A percentile compares a stretch with the other conserved stretches of the same genome.
Conservation (phyloP, 2,329 filamentous ascomycete species). For the Aspergillus chevalieri region DNA sequence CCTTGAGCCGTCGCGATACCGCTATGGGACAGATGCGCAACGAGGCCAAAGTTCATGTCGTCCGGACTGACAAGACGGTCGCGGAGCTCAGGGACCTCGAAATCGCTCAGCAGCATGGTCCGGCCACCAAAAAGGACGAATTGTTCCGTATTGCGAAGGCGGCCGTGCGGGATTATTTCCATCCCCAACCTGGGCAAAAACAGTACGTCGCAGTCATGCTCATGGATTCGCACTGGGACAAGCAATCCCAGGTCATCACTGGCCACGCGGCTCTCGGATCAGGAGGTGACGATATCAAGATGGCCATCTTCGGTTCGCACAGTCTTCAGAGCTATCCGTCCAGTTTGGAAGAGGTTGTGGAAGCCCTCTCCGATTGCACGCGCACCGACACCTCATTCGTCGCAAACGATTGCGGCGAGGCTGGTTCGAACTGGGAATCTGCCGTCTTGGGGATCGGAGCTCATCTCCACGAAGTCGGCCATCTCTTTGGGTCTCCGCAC, state of each 20-base stretch:
- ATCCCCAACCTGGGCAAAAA: slow-evolving; percentile 67
- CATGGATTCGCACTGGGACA: slow-evolving; percentile 86
- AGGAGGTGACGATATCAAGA: slow-evolving; percentile 62
- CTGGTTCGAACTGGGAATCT: slow-evolving; percentile 90
- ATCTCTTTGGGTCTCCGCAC: slow-evolving; percentile 82
- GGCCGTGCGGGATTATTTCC: slow-evolving; percentile 72
- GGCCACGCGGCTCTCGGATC: slow-evolving; percentile 83
- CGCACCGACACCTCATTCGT: slow-evolving; percentile 74
- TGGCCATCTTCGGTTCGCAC: slow-evolving; percentile 90
- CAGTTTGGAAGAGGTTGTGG: slow-evolving; percentile 80
- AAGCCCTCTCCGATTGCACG: slow-evolving; percentile 85
- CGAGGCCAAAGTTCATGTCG: slow-evolving; percentile 82
- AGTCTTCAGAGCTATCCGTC: slow-evolving; percentile 85
- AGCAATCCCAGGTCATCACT: slow-evolving; percentile 59
- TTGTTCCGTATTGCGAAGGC: slow-evolving; percentile 72
- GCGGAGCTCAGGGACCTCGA: slow-evolving; percentile 75
- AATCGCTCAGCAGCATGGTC: slow-evolving; percentile 67
- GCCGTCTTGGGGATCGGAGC: slow-evolving; percentile 90
- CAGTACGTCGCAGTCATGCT: slow-evolving; percentile 83
- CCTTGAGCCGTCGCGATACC: slow-evolving; percentile 68
- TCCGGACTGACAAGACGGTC: slow-evolving; percentile 76
- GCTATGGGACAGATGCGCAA: slow-evolving; percentile 71
- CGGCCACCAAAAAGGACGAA: slow-evolving; percentile 63
- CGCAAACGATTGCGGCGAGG: slow-evolving; percentile 79
- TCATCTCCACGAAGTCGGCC: slow-evolving; percentile 85